Conservation (phyloP, 805 yeast genomes). For the Ogataea parapolymorpha region DNA sequence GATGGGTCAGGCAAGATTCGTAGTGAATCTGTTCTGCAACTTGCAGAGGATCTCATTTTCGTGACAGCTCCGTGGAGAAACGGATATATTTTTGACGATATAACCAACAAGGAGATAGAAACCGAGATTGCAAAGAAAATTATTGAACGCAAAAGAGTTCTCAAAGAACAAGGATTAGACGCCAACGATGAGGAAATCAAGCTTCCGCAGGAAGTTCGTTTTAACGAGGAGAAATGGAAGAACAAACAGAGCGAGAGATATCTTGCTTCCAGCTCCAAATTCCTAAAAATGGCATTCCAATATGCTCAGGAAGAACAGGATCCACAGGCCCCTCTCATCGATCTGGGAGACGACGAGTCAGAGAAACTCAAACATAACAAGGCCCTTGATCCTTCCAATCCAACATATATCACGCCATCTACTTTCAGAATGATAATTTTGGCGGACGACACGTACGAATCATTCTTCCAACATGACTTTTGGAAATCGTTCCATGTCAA, state of each 20-base stretch:
- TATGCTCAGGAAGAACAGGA: constrained; percentile 73
- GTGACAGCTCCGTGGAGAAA: constrained; percentile 87
- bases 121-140: constrained; percentile 64
- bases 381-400: constrained; percentile 78
- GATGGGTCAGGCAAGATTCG: constrained; percentile 58
- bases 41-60: constrained; percentile 83
- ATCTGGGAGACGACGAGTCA: constrained; percentile 37
- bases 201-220: constrained; percentile 56
- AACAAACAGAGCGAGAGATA: constrained; percentile 74
- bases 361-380: constrained; percentile 58
- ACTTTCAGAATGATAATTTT: constrained; percentile 92
- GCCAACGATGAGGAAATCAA: constrained; percentile 37
- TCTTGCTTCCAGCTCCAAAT: constrained; percentile 80
- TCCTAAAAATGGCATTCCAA: constrained; percentile 84
- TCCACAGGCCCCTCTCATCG: constrained; percentile 39
- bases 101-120: constrained; percentile 63
- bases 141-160: constrained; percentile 36
- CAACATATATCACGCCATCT: constrained; percentile 71
- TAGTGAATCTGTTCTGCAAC: constrained; percentile 73
- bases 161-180: constrained; percentile 31
- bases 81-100: constrained; percentile 57
- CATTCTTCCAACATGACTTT: constrained; percentile 69
- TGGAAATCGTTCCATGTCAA: constrained; percentile 66
- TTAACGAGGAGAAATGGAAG: constrained; percentile 61
- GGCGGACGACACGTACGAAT: constrained; percentile 91